Percentiles rank a stretch among this genome's conserved stretches.
phyloP scores from a whole-genome alignment of 768 basidiomycete genomes.

The Tephrocybe sp. region DNA sequence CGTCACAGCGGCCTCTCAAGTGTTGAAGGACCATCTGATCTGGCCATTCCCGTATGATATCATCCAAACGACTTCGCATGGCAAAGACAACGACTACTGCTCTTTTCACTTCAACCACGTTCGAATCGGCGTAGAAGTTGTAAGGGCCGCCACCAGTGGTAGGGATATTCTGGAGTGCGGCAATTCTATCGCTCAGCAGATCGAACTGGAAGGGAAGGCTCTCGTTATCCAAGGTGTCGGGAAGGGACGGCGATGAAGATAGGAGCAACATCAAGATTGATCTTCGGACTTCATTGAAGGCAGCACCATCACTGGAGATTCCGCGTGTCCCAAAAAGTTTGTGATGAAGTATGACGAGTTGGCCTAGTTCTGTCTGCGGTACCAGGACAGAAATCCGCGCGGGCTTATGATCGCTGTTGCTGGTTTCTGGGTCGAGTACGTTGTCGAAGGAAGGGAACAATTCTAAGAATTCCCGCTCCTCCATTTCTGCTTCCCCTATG shows the following conservation, averaged over 20 bases:
- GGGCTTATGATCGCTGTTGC: conserved; percentile 10
- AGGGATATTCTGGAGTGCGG: conserved; percentile 26
- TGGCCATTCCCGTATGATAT: conserved; percentile 81
- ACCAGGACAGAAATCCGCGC: conserved; percentile 25
- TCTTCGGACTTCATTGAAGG: conserved; percentile 34
- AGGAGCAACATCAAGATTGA: conserved; percentile 33
- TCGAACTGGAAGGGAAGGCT: conserved; percentile 53
- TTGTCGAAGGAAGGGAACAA: conserved; percentile 88
- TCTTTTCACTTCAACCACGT: conserved; percentile 69
- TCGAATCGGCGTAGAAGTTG: conserved; percentile 84
- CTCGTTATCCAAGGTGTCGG: conserved; percentile 47
- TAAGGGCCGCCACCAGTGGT: conserved; percentile 30
- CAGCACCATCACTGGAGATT: conserved; percentile 1
- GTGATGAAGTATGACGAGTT: conserved; percentile 50
- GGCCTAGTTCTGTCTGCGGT: conserved; percentile 31
- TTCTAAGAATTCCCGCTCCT: conserved; percentile 79
- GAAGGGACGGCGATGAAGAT: conserved; percentile 27
- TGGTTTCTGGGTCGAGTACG: conserved; percentile 35
- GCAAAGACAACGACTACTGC: conserved; percentile 49
- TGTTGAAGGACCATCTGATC: conserved; percentile 97
- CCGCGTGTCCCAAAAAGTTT: conserved; percentile 31
- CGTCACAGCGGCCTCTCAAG: conserved; percentile 68
- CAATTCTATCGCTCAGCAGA: conserved; percentile 43
- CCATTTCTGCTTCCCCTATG: conserved; percentile 68
- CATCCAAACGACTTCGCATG: conserved; percentile 52